These are phyloP conservation scores for Phoma sp. DNA, from an alignment of 2,329 filamentous ascomycete species.

Conservation along the genomic window DNA sequence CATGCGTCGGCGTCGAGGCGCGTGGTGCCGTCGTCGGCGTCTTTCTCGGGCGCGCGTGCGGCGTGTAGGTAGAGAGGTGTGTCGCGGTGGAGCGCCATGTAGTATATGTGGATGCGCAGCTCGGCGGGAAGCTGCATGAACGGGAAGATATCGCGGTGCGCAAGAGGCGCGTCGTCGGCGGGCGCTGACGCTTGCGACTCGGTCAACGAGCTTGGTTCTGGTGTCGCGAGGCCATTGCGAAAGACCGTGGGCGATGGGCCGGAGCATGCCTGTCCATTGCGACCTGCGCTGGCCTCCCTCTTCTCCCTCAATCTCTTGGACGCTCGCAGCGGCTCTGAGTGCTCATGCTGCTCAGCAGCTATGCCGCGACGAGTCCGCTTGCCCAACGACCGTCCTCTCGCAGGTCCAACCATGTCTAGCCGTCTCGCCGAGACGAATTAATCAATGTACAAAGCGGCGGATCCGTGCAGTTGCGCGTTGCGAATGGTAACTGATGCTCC, in stretches of 20 bases:
- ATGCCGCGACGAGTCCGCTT: slow-evolving; percentile 14
- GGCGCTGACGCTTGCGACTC: slow-evolving; percentile 20
- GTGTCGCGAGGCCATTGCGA: slow-evolving; percentile 28
- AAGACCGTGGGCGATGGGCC: neutral
- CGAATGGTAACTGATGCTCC: neutral
- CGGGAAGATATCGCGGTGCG: slow-evolving; percentile 35
- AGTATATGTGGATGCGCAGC: slow-evolving; percentile 55
- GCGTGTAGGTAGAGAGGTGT: slow-evolving; percentile 42
- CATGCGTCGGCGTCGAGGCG: neutral
- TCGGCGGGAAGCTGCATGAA: slow-evolving; percentile 57
- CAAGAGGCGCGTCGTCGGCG: neutral
- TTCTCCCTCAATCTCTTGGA: slow-evolving; percentile 18
- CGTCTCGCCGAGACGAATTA: neutral
- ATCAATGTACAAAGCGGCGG: neutral
- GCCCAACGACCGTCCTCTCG: slow-evolving; percentile 3
- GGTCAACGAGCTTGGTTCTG: slow-evolving; percentile 27
- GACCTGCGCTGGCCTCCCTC: slow-evolving; percentile 3
- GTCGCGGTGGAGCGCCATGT: slow-evolving; percentile 44
- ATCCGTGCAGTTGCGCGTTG: neutral
- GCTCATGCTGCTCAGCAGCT: slow-evolving; percentile 8
- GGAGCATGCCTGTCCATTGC: neutral
- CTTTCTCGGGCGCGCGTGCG: slow-evolving; percentile 19
- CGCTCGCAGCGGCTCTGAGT: slow-evolving; percentile 1
- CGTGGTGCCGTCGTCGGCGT: slow-evolving; percentile 14
- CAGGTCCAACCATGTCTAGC: slow-evolving; percentile 13